Evolutionary conservation across 805 yeast genomes (phyloP).

Genomic region (Citeromyces matritensis): DNA sequence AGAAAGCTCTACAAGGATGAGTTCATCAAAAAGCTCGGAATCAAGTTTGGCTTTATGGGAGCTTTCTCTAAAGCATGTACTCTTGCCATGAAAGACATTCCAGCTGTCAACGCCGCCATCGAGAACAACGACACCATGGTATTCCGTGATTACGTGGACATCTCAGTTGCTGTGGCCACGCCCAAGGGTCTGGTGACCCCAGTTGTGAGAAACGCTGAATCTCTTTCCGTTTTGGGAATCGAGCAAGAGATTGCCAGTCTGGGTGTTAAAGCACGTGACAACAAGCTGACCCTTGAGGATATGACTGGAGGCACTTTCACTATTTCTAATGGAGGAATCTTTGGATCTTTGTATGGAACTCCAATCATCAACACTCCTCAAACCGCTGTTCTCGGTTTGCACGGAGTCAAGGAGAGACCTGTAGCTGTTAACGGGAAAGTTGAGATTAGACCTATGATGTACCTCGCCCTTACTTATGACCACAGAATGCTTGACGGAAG

Average conservation of each 20-base stretch:
- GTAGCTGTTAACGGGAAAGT: constrained; percentile 79
- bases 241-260: constrained; percentile 73
- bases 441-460: constrained; percentile 98
- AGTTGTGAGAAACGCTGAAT: constrained; percentile 92
- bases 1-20: constrained; percentile 96
- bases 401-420: constrained; percentile 95
- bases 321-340: constrained; percentile 97
- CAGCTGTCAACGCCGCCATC: constrained; percentile 91
- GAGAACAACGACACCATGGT: constrained; percentile 87
- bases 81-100: constrained; percentile 86
- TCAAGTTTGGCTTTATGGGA: constrained; percentile 98
- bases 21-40: constrained; percentile 81
- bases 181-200: constrained; percentile 99
- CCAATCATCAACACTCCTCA: constrained; percentile 98
- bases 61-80: constrained; percentile 89
- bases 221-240: constrained; percentile 72
- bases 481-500: constrained; percentile 97
- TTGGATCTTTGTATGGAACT: constrained; percentile 94
- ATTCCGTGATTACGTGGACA: constrained; percentile 91
- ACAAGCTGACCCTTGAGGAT: constrained; percentile 91
- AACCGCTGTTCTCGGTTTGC: constrained; percentile 94
- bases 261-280: constrained; percentile 92
- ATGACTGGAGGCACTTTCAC: constrained; percentile 99
- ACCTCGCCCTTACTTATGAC: constrained; percentile 94
- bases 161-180: constrained; percentile 95